Evolutionary conservation across 1,139 yeast species (phyloP).

Genomic region (Candida albicans): DNA sequence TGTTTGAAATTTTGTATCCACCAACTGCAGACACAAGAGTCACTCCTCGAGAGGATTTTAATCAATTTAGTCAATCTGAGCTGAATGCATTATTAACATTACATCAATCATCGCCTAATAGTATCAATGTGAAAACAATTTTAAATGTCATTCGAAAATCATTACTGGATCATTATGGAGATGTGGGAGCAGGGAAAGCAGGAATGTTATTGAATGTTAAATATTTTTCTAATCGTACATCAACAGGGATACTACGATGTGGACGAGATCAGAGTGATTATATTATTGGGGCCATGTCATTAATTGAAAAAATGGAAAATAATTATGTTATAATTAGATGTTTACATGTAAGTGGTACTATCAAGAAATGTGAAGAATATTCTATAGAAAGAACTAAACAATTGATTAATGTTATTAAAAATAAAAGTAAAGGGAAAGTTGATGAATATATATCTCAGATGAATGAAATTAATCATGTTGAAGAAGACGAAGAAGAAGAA

Average conservation of each 20-base stretch:
- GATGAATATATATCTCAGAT: slow-evolving; percentile 4
- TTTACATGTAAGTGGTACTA: slow-evolving; percentile 81
- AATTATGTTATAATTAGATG: slow-evolving; percentile 58
- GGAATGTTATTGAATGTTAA: slow-evolving; percentile 64
- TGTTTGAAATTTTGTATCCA: slow-evolving; percentile 78
- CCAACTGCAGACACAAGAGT: slow-evolving; percentile 20
- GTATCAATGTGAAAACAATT: slow-evolving; percentile 46
- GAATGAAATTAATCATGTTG: slow-evolving; percentile 2
- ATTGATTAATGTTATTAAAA: slow-evolving; percentile 27
- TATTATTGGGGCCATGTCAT: slow-evolving; percentile 68
- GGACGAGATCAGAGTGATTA: slow-evolving; percentile 62
- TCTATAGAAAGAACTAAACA: slow-evolving; percentile 49
- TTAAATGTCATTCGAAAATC: slow-evolving; percentile 54
- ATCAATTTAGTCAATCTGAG: slow-evolving; percentile 25
- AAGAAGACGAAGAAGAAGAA: slow-evolving; percentile 8
- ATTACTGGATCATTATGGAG: slow-evolving; percentile 69
- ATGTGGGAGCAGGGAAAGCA: slow-evolving; percentile 69
- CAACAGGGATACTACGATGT: slow-evolving; percentile 83
- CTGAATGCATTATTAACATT: slow-evolving; percentile 42
- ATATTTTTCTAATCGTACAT: slow-evolving; percentile 78
- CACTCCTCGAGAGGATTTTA: slow-evolving; percentile 19
- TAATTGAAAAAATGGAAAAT: slow-evolving; percentile 58
- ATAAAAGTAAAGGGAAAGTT: slow-evolving; percentile 5
- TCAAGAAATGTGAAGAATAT: slow-evolving; percentile 75
- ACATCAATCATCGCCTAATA: slow-evolving; percentile 50